Percentiles rank a stretch among this genome's conserved stretches.
phyloP scores from a whole-genome alignment of 176 grass and related monocot genomes.

The Ensete glaucum region DNA sequence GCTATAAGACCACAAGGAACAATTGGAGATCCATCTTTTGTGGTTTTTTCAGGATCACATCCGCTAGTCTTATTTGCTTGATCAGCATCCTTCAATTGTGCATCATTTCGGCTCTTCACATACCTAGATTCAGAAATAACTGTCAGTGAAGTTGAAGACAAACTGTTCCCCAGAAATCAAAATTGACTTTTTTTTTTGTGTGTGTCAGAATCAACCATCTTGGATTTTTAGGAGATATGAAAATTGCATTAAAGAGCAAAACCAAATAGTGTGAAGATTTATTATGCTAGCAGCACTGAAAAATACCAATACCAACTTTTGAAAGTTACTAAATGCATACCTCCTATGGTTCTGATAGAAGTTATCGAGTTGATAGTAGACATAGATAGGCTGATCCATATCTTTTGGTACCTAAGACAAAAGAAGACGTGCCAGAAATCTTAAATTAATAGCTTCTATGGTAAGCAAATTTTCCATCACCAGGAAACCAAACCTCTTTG shows the following conservation, averaged over 20 bases:
- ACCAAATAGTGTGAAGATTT: neutral
- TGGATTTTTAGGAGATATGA: no score
- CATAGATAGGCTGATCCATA: constrained; percentile 84
- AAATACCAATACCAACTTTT: neutral
- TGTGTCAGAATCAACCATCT: neutral
- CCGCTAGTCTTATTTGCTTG: constrained; percentile 40
- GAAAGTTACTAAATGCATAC: constrained; percentile 28
- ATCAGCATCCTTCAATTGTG: constrained; percentile 37
- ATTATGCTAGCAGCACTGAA: neutral
- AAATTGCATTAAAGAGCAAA: neutral
- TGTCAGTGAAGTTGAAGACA: neutral
- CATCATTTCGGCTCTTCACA: constrained; percentile 92
- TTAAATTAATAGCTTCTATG: neutral
- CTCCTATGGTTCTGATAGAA: constrained; percentile 99
- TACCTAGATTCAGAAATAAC: constrained; percentile 45
- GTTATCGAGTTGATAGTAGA: constrained; percentile 95
- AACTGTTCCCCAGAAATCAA: neutral
- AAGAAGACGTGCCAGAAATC: constrained; percentile 5
- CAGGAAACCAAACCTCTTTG: neutral
- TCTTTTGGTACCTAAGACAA: constrained; percentile 57
- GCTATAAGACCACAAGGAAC: constrained; percentile 93
- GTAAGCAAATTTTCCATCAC: neutral
- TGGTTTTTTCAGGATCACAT: constrained; percentile 73
- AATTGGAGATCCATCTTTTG: constrained; percentile 47
- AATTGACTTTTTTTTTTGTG: neutral